phyloP scores from a whole-genome alignment of 2,329 filamentous ascomycete species.

The Penicillium sumatraense region DNA sequence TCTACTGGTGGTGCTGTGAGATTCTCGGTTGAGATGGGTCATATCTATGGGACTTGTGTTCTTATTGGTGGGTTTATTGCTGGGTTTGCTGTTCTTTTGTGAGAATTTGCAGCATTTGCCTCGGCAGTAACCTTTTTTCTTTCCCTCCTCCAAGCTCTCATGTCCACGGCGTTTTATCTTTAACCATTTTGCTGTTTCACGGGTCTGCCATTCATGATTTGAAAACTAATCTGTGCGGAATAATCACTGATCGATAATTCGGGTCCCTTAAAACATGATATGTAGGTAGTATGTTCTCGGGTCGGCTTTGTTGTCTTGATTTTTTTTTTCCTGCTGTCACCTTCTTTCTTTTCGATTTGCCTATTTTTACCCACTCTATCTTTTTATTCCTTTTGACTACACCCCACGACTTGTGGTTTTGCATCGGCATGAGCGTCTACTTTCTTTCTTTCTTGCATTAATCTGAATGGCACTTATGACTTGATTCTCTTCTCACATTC shows the following conservation, averaged over 20 bases:
- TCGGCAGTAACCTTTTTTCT: too few species aligned
- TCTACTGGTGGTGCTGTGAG: conserved; percentile 38
- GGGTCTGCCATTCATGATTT: neutral
- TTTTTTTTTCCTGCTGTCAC: neutral
- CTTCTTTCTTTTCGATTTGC: conserved; percentile 1
- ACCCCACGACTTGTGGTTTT: too few species aligned
- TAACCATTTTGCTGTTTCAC: too few species aligned
- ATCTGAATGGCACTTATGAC: conserved; percentile 4
- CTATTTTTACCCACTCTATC: neutral
- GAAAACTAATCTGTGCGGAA: neutral
- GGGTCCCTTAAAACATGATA: too few species aligned
- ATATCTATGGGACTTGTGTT: conserved; percentile 60
- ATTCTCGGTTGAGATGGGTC: conserved; percentile 53
- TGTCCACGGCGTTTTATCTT: neutral
- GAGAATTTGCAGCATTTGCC: neutral
- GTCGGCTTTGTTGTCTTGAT: neutral
- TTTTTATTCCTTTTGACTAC: neutral
- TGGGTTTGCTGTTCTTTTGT: conserved; percentile 57
- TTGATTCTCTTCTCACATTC: neutral
- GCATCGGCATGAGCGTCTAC: conserved; percentile 24
- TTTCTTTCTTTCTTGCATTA: conserved; percentile 9
- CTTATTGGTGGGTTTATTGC: conserved; percentile 61
- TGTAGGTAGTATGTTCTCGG: neutral
- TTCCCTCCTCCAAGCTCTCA: neutral
- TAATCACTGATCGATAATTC: neutral